These are phyloP conservation scores for Malus sylvestris DNA, from an alignment of 306 rosid species.

Conservation along the genomic window DNA sequence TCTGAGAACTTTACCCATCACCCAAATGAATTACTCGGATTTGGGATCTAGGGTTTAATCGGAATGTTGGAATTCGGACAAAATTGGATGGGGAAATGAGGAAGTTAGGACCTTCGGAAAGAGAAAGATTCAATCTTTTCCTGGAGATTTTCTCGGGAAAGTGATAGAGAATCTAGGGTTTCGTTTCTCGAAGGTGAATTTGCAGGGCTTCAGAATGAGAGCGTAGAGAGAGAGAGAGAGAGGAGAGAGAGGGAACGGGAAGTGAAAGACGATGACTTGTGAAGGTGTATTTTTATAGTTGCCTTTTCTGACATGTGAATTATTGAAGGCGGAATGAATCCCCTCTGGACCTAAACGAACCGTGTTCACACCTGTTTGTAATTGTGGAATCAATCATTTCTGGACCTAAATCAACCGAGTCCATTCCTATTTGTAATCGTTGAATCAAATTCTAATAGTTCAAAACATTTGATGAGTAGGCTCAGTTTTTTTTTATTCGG, in stretches of 20 bases:
- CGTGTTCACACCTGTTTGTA: too few relatives aligned
- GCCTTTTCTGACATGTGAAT: conserved; percentile 6
- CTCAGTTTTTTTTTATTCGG: too few relatives aligned
- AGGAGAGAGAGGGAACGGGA: neutral
- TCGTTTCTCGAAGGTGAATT: conserved; percentile 9
- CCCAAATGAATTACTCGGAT: conserved; percentile 17
- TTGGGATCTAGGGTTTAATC: conserved; percentile 26
- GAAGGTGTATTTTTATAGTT: neutral
- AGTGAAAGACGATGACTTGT: conserved; percentile 15
- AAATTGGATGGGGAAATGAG: neutral
- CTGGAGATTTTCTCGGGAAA: conserved; percentile 1
- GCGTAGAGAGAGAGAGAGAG: too few relatives aligned
- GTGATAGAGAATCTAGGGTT: conserved; percentile 45
- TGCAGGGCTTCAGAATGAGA: conserved; percentile 20
- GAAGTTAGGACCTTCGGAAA: neutral
- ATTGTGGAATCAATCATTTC: too few relatives aligned
- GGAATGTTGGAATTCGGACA: conserved; percentile 4
- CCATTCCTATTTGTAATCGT: too few relatives aligned
- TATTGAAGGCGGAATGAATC: neutral
- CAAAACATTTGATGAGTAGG: accelerated
- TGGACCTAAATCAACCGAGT: too few relatives aligned
- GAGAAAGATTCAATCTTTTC: neutral
- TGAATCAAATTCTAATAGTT: accelerated
- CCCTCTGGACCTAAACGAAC: too few relatives aligned
- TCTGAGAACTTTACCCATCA: conserved; percentile 61